phyloP scores from a whole-genome alignment of 2,329 filamentous ascomycete species.

The Nothomitra cinnamomea region DNA sequence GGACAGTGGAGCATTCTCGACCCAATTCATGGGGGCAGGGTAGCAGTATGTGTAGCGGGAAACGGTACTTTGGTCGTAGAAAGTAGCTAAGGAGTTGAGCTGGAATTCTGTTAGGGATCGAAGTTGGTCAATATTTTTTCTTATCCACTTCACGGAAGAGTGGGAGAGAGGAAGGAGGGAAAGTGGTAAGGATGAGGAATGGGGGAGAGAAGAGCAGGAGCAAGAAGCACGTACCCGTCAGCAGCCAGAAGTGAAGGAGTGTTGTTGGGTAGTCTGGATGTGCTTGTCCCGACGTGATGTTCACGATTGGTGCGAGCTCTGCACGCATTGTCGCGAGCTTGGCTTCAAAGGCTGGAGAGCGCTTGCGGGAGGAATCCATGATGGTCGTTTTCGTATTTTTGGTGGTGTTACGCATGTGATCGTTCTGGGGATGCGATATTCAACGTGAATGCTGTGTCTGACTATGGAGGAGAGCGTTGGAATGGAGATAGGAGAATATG shows the following conservation, averaged over 20 bases:
- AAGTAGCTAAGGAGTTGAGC: background rate
- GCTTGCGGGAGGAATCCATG: background rate
- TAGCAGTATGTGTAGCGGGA: background rate
- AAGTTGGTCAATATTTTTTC: background rate
- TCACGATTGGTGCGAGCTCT: conserved; percentile 47
- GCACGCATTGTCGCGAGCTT: conserved; percentile 52
- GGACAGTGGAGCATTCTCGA: background rate
- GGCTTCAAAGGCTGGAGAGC: conserved; percentile 27
- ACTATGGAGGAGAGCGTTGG: no score
- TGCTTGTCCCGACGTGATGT: conserved; percentile 41
- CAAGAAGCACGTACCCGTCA: conserved; percentile 31
- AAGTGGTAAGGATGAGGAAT: background rate
- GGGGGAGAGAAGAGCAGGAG: background rate
- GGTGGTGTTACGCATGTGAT: no score
- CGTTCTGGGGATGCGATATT: no score
- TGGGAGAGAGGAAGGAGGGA: background rate
- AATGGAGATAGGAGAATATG: no score
- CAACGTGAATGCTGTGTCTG: no score
- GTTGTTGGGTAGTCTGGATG: conserved; percentile 49
- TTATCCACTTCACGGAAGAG: background rate
- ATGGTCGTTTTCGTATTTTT: background rate
- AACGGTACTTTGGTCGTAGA: background rate
- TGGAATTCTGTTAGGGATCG: background rate
- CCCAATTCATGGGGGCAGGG: conserved; percentile 1
- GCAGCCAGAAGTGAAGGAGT: conserved; percentile 55